These are phyloP conservation scores for Podila verticillata DNA, from an alignment of 192 early-diverging fungal genomes.

Conservation along the genomic window DNA sequence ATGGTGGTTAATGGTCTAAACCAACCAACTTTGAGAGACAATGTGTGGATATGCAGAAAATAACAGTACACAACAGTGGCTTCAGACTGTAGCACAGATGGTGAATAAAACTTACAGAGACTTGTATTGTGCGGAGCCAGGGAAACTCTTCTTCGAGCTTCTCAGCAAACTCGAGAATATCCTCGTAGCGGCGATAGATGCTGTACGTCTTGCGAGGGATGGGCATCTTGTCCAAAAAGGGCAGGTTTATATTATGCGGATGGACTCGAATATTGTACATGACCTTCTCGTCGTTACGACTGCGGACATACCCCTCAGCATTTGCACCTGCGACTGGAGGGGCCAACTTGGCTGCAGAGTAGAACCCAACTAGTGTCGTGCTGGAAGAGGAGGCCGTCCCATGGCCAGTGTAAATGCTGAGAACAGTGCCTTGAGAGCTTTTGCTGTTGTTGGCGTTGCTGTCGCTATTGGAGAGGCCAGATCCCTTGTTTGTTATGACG, in stretches of 20 bases:
- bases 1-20: too few relatives aligned
- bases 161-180: constrained; percentile 12
- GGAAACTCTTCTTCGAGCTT: constrained; percentile 16
- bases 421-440: neutral
- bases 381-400: neutral
- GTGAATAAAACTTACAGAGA: neutral
- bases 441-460: neutral
- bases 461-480: neutral
- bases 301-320: constrained; percentile 5
- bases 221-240: neutral
- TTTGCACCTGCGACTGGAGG: neutral
- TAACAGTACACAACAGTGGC: neutral
- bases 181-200: constrained; percentile 12
- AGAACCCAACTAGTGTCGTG: neutral
- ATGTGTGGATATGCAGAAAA: neutral
- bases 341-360: constrained; percentile 26
- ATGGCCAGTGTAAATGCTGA: neutral
- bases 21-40: neutral
- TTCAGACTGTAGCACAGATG: neutral
- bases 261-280: constrained; percentile 20
- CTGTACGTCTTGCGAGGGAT: constrained; percentile 10
- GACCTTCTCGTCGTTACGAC: neutral
- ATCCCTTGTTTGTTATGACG: too few relatives aligned
- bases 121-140: constrained; percentile 1
- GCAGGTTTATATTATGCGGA: constrained; percentile 4